Percentiles rank a stretch among this genome's conserved stretches.
Conservation (phyloP, 2,329 filamentous ascomycete species). For the Emmonsiellopsis sp. region DNA sequence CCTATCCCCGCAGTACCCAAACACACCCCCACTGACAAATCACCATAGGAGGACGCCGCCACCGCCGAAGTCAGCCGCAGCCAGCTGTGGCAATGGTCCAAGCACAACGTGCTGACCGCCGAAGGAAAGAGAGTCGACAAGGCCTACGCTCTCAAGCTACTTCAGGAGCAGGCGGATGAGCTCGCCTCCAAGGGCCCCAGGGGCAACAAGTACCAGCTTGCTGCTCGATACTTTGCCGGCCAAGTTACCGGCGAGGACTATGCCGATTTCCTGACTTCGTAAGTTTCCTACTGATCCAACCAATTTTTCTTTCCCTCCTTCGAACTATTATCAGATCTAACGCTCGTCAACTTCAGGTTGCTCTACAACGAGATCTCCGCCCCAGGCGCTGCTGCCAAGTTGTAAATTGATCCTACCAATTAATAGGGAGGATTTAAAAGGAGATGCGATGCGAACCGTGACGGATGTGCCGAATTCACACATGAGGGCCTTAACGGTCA, state of each 20-base stretch:
- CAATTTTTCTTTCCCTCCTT: conserved; percentile 12
- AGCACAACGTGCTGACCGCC: conserved; percentile 62
- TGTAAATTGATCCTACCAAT: conserved; percentile 31
- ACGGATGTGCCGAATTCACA: no score
- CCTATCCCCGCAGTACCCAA: neutral
- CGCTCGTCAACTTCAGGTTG: conserved; percentile 46
- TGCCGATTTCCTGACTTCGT: conserved; percentile 87
- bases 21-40: neutral
- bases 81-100: conserved; percentile 95
- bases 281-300: conserved; percentile 32
- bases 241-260: conserved; percentile 98
- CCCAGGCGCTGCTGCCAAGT: conserved; percentile 55
- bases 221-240: conserved; percentile 81
- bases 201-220: conserved; percentile 86
- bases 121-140: conserved; percentile 93
- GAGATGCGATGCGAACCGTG: no score
- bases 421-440: neutral
- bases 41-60: conserved; percentile 68
- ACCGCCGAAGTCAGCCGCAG: conserved; percentile 91
- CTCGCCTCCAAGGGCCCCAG: conserved; percentile 65
- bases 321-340: conserved; percentile 3
- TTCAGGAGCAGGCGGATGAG: conserved; percentile 75
- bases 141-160: conserved; percentile 74
- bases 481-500: no score
- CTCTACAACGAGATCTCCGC: conserved; percentile 83